Conservation (phyloP, 2,329 filamentous ascomycete species). For the Ampelomyces quisqualis region DNA sequence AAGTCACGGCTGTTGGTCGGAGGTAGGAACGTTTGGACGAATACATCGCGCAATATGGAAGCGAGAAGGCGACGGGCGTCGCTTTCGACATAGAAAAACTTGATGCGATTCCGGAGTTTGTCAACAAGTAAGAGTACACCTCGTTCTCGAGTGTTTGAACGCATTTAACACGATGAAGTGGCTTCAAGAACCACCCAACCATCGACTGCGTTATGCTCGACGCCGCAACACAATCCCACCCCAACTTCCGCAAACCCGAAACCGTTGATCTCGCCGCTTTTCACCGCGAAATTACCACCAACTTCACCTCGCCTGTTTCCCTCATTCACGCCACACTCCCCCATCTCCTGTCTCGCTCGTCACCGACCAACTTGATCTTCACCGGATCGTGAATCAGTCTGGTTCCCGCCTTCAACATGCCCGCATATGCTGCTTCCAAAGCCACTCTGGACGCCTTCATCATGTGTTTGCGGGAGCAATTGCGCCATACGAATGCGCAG, state of each 20-base stretch:
- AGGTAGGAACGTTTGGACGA: constrained; percentile 54
- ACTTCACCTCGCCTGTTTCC: constrained; percentile 52
- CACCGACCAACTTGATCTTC: constrained; percentile 28
- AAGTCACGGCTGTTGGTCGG: constrained; percentile 59
- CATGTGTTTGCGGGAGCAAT: constrained; percentile 49
- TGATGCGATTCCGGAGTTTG: constrained; percentile 47
- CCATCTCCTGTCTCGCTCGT: constrained; percentile 40
- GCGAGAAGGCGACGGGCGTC: constrained; percentile 42
- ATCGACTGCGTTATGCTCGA: constrained; percentile 61
- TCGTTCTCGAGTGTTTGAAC: constrained; percentile 4
- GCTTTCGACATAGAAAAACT: constrained; percentile 53
- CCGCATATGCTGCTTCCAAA: constrained; percentile 58
- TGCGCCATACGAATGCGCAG: constrained; percentile 40
- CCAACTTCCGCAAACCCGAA: constrained; percentile 52
- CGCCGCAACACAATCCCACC: constrained; percentile 55
- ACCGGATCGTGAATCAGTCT: constrained; percentile 50
- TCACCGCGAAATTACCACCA: constrained; percentile 49
- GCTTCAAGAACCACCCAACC: constrained; percentile 48
- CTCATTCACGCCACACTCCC: constrained; percentile 52
- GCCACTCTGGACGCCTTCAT: constrained; percentile 54
- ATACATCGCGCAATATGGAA: constrained; percentile 51
- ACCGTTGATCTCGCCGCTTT: constrained; percentile 47
- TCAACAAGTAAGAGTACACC: constrained; percentile 33
- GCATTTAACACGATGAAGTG: constrained; percentile 11
- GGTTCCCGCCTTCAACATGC: constrained; percentile 50